Conservation (phyloP, 164 flowering plant species). For the Berberis thunbergii region DNA sequence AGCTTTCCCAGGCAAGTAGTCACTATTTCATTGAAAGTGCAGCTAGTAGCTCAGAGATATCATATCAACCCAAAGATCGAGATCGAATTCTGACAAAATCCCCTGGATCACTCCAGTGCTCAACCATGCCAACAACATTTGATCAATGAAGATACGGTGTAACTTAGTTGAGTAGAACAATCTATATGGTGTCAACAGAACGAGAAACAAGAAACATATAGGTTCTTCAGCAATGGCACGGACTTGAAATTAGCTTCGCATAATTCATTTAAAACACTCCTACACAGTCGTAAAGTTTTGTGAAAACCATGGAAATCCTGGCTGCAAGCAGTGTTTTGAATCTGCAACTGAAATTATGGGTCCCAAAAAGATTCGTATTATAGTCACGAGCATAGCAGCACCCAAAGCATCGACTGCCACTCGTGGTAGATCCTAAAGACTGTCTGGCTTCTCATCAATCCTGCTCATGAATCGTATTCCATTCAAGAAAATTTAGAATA, state of each 20-base stretch:
- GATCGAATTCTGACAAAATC: no score
- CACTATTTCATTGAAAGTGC: no score
- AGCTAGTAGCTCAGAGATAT: no score
- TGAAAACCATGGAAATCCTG: constrained; percentile 79
- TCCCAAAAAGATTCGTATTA: constrained; percentile 73
- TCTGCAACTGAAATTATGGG: constrained; percentile 59
- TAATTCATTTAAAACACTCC: background rate
- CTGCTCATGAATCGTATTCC: constrained; percentile 18
- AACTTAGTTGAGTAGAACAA: no score
- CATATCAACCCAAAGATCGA: no score
- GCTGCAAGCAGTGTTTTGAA: constrained; percentile 48
- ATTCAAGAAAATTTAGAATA: background rate
- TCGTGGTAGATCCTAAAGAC: constrained; percentile 69
- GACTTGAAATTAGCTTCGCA: background rate
- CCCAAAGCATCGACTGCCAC: constrained; percentile 90
- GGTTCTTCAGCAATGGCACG: background rate
- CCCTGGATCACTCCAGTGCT: no score
- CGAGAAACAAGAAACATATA: background rate
- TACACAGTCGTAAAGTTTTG: constrained; percentile 11
- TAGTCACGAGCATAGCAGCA: constrained; percentile 93
- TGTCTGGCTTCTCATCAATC: constrained; percentile 77
- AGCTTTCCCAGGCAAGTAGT: no score
- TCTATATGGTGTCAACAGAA: background rate
- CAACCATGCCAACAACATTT: no score
- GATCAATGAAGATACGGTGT: no score